These are phyloP conservation scores for Alliaria petiolata DNA, from an alignment of 345 rosid species.

Conservation along the genomic window DNA sequence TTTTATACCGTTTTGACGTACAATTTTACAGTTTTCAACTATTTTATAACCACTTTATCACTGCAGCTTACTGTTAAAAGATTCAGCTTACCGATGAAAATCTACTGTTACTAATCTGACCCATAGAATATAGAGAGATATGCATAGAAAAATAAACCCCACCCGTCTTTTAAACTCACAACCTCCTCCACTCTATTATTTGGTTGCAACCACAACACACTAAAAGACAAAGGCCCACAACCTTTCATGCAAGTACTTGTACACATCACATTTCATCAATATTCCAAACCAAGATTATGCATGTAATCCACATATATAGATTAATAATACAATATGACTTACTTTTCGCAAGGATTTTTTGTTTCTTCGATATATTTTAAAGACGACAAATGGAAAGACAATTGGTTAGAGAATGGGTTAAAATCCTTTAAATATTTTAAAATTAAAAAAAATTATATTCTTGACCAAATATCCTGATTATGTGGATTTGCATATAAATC, in stretches of 20 bases:
- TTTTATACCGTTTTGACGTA: no score
- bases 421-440: not conserved
- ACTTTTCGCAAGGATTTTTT: not conserved
- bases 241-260: constrained; percentile 18
- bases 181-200: constrained; percentile 28
- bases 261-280: constrained; percentile 28
- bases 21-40: no score
- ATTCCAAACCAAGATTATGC: constrained; percentile 20
- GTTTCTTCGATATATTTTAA: not conserved
- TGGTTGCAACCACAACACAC: constrained; percentile 28
- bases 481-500: constrained; percentile 9
- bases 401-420: not conserved
- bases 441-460: not conserved
- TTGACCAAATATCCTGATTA: constrained; percentile 20
- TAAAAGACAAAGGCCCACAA: constrained; percentile 18
- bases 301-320: constrained; percentile 22
- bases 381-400: not conserved
- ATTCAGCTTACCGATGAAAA: no score
- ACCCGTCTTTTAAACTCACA: constrained; percentile 16
- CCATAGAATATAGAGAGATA: not conserved
- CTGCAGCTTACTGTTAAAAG: no score
- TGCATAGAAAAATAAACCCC: constrained; percentile 7
- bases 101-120: no score
- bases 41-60: no score
- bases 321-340: not conserved